phyloP scores from a whole-genome alignment of 2,329 filamentous ascomycete species.

The Alternaria sp. region DNA sequence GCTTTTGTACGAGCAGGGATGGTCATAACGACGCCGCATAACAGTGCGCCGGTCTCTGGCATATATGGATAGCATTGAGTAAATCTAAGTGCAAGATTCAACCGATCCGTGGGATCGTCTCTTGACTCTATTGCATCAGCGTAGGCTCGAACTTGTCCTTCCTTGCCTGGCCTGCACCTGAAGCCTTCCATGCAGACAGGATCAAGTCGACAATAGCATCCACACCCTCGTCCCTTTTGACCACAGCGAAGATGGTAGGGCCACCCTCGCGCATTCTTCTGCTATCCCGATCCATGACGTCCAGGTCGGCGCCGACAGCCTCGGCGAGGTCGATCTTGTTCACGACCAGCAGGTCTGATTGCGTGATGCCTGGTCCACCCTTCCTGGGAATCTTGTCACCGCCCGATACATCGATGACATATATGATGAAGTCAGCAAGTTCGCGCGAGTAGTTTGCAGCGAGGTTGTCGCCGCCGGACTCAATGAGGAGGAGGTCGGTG shows the following conservation, averaged over 20 bases:
- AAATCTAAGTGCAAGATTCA: background rate
- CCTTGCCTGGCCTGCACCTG: constrained; percentile 68
- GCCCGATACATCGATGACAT: constrained; percentile 96
- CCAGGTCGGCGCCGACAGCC: constrained; percentile 86
- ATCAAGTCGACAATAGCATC: constrained; percentile 89
- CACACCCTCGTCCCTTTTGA: constrained; percentile 89
- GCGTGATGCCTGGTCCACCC: constrained; percentile 95
- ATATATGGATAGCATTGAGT: background rate
- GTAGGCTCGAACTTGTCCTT: constrained; percentile 46
- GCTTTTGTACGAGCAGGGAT: background rate
- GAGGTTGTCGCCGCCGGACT: constrained; percentile 94
- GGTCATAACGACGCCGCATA: background rate
- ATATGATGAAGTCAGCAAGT: constrained; percentile 96
- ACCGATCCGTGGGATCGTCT: constrained; percentile 23
- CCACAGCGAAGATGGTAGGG: constrained; percentile 93
- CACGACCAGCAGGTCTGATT: constrained; percentile 90
- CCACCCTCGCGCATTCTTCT: constrained; percentile 94
- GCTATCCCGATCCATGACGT: constrained; percentile 93
- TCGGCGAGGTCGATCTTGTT: constrained; percentile 98
- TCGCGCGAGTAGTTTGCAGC: constrained; percentile 96
- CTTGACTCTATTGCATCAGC: constrained; percentile 37
- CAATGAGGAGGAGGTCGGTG: constrained; percentile 88
- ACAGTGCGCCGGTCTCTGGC: background rate
- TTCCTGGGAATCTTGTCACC: constrained; percentile 97
- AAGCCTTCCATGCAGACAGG: constrained; percentile 89